Evolutionary conservation across 164 flowering plant species (phyloP), one percentile per base, ranked within the genome.

Genomic region (Aristolochia contorta): DNA sequence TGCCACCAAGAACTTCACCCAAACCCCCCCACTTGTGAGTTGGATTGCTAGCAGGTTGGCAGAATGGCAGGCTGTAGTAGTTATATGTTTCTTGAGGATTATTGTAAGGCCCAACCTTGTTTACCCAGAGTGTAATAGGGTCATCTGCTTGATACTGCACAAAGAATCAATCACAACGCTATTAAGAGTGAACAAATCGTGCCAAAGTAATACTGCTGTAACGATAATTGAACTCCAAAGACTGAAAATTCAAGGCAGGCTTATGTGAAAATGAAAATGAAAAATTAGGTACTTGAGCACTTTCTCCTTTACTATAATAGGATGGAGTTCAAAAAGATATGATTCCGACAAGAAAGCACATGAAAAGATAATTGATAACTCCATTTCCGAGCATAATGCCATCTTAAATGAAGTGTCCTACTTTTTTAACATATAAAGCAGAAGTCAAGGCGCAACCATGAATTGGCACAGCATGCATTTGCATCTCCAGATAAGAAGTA

Each of bases 51-150:
- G 78, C 25, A 27, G 83, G 77, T 37, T 63, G 91, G 59, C 99
- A 94, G 73, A 88, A 94, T 52, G 99, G 99, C 67, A 94, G 97
- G 75, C 84, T 88, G 77, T 84, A 82, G 65, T 94, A 94, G 66
- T 94, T 94, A 70, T 94, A 94, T 51, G 96, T 94, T 74, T 94
- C 99, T 75, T 94, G 99, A 55, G 99, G 99, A 81, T 94, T 94
- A 63, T 94, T 94, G 56, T 90, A 94, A 12, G 99, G 99, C 20
- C 99, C 99, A 65, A 94, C 99, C 73, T 91, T 94, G 72, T 94
- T 94, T 41, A 91, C 99, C 99, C 99, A 94, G 18, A 94, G 84
- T 19, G 80, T 85, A 57, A 94, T 92, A n/a, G 72, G 72, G 0
- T 90, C 98, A 43, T 79, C 91, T 54, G 51, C 60, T 72, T 82